Conservation (phyloP, 2,329 filamentous ascomycete genomes). For the Colletotrichum cordylinicola region DNA sequence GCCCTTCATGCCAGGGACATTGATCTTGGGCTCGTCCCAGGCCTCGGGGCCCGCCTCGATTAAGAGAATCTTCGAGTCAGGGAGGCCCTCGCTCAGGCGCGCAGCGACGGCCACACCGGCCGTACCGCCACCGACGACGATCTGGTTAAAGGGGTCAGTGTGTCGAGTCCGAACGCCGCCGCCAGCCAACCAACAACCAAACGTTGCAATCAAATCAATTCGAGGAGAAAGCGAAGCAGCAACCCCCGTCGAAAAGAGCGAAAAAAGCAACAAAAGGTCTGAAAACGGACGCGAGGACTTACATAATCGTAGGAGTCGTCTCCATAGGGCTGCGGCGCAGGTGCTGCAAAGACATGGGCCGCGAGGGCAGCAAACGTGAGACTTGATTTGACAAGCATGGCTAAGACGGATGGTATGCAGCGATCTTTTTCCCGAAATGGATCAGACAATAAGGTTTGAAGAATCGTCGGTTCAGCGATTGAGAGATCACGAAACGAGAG, state of each 20-base stretch:
- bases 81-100: conserved; percentile 27
- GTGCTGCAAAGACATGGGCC: neutral
- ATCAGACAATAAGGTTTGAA: neutral
- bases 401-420: neutral
- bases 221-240: neutral
- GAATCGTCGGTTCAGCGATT: neutral
- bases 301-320: conserved; percentile 20
- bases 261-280: neutral
- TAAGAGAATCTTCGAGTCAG: conserved; percentile 29
- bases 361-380: conserved; percentile 9
- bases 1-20: conserved; percentile 31
- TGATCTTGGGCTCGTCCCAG: conserved; percentile 29
- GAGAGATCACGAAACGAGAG: neutral
- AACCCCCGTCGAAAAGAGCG: neutral
- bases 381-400: conserved; percentile 18
- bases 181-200: neutral
- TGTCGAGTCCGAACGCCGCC: neutral
- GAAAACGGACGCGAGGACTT: neutral
- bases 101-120: conserved; percentile 36
- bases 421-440: neutral
- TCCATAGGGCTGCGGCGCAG: neutral
- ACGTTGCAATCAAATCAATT: neutral
- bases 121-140: conserved; percentile 40
- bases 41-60: conserved; percentile 34
- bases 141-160: conserved; percentile 5